These are phyloP conservation scores for Usnea hakonensis DNA, from an alignment of 495 filamentous ascomycete species.

Conservation along the genomic window DNA sequence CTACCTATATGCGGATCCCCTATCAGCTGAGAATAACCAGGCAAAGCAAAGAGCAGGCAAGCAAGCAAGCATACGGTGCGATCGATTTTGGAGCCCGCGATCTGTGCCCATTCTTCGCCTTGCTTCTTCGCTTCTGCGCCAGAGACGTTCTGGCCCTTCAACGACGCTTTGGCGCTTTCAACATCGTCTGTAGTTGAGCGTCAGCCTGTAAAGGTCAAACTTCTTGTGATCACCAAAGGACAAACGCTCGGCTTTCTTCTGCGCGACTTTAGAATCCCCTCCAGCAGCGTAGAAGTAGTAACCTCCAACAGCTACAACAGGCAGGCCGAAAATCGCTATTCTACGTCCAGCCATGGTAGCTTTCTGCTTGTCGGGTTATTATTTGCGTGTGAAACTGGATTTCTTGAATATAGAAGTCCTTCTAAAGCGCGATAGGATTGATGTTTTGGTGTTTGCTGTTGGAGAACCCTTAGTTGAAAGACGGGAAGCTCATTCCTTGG, in stretches of 20 bases:
- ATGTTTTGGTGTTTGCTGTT: not conserved
- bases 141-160: conserved; percentile 53
- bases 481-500: conserved; percentile 5
- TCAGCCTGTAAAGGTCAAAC: conserved; percentile 1
- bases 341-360: conserved; percentile 16
- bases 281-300: conserved; percentile 92
- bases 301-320: conserved; percentile 58
- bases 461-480: conserved; percentile 5
- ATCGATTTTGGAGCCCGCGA: conserved; percentile 49
- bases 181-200: conserved; percentile 21
- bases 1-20: conserved; percentile 40
- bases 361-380: not conserved
- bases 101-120: conserved; percentile 42
- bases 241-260: conserved; percentile 75
- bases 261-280: conserved; percentile 70
- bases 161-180: conserved; percentile 52
- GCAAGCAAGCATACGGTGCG: conserved; percentile 40
- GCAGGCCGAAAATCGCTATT: conserved; percentile 43
- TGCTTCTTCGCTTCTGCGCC: conserved; percentile 45
- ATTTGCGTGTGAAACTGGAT: not conserved
- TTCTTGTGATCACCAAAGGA: not conserved
- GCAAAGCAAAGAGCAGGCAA: conserved; percentile 3
- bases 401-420: not conserved
- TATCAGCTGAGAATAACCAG: not conserved
- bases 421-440: not conserved